Base-by-base conservation (phyloP, 2,329 filamentous ascomycete species). In the Trichoderma breve region DNA sequence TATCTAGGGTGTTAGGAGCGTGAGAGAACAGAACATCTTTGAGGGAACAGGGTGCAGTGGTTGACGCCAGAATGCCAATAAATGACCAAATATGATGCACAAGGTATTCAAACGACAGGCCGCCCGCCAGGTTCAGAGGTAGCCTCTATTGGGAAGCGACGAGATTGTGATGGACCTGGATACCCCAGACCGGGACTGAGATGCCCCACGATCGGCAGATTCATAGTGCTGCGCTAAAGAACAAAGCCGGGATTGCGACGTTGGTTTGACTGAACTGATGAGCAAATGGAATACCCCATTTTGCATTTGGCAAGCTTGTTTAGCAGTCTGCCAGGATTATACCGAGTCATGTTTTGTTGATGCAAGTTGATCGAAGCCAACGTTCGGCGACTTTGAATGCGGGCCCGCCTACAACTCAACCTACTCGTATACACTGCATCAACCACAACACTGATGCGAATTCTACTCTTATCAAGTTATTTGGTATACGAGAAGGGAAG, bases 141-240 rank as follows among this genome's bases (percentile, higher is more conserved):
- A 21, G 24, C n/a, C 55, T n/a, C 14, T 18, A 30, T 30, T 58
- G 14, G 8, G 15, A 32, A 28, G 32, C 26, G 43, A 26, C 18
- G 32, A 57, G n/a, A 53, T 36, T 70, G 67, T 47, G 57, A 60
- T 61, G 36, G 66, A 69, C 24, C 55, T 26, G n/a, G 36, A 69
- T 61, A 69, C 66, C 66, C 66, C 66, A 61, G 66, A 69, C 63
- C 30, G 21, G 30, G 63, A 66, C 2, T 53, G 2, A 61, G 11
- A 6, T 53, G 66, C 57, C 57, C 57, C 67, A 57, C 67, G 67
- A 70, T 70, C 67, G 39, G 32, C 67, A 70, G 15, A 34, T 51
- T 61, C 30, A 7, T 51, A 62, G 57, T 51, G 57, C 30, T 21
- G 39, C 18, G 57, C 66, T 69, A 69, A 34, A 51, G 66, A 61